Evolutionary conservation across 2,329 filamentous ascomycete genomes (phyloP).

Genomic region (Colletotrichum cereale): DNA sequence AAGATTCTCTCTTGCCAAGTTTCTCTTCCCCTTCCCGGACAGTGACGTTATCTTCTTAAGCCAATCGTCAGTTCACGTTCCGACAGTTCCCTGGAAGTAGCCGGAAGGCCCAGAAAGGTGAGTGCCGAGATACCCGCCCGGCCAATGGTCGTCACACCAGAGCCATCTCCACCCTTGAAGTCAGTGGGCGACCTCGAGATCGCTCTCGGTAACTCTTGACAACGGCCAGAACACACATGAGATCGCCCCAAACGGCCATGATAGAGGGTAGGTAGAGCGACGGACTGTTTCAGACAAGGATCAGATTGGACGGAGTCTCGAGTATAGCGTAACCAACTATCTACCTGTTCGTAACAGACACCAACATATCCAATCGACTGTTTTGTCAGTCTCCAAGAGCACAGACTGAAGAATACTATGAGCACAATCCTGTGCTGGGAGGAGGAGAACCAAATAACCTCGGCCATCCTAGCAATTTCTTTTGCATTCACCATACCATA

Average conservation of each 20-base stretch:
- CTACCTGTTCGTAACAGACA: neutral
- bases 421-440: slow-evolving; percentile 72
- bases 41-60: slow-evolving; percentile 71
- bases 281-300: slow-evolving; percentile 31
- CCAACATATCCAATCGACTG: neutral
- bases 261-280: slow-evolving; percentile 13
- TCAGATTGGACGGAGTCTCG: slow-evolving; percentile 45
- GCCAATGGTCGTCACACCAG: slow-evolving; percentile 73
- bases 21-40: slow-evolving; percentile 70
- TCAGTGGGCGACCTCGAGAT: slow-evolving; percentile 66
- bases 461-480: slow-evolving; percentile 62
- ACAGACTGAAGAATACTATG: slow-evolving; percentile 69
- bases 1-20: slow-evolving; percentile 9
- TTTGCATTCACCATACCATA: slow-evolving; percentile 64
- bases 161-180: slow-evolving; percentile 64
- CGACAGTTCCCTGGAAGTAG: slow-evolving; percentile 69
- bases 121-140: slow-evolving; percentile 73
- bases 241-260: slow-evolving; percentile 42
- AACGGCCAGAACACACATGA: slow-evolving; percentile 45
- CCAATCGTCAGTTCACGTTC: slow-evolving; percentile 69
- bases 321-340: slow-evolving; percentile 45
- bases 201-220: slow-evolving; percentile 49
- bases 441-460: slow-evolving; percentile 64
- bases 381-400: neutral
- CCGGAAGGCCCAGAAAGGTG: slow-evolving; percentile 78